Percentiles rank a stretch among this genome's conserved stretches.
Conservation (phyloP, 1,139 yeast species). For the Taphrina confusa region DNA sequence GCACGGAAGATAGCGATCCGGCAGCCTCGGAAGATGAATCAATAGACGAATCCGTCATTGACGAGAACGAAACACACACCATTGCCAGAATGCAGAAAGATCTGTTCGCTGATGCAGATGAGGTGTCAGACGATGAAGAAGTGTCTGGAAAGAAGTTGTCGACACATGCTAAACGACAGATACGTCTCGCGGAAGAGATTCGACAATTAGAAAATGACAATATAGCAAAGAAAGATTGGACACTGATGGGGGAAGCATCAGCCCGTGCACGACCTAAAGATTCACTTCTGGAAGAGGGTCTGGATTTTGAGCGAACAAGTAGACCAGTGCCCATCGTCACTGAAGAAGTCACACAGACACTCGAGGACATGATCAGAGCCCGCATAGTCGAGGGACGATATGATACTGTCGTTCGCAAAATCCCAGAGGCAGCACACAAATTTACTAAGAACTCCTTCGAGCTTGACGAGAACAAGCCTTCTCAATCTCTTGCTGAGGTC, state of each 20-base stretch:
- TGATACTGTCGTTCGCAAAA: constrained; percentile 79
- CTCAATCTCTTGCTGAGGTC: constrained; percentile 84
- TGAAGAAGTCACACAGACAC: constrained; percentile 75
- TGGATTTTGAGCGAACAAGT: constrained; percentile 72
- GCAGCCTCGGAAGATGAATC: constrained; percentile 47
- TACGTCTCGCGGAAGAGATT: constrained; percentile 72
- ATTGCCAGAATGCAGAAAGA: constrained; percentile 60
- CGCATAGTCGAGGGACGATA: constrained; percentile 73
- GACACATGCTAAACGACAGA: constrained; percentile 71
- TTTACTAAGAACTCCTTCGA: constrained; percentile 53
- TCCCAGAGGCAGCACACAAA: constrained; percentile 65
- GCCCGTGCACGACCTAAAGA: constrained; percentile 81
- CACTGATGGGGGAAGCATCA: constrained; percentile 86
- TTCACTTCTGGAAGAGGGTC: constrained; percentile 67
- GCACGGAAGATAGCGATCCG: constrained; percentile 43
- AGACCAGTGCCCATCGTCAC: constrained; percentile 93
- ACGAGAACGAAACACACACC: constrained; percentile 55
- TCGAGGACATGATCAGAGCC: constrained; percentile 84
- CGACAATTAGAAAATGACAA: constrained; percentile 78
- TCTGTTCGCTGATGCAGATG: constrained; percentile 55
- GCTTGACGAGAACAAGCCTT: constrained; percentile 79
- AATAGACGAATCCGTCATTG: constrained; percentile 47
- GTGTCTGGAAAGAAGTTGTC: constrained; percentile 43
- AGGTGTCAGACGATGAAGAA: constrained; percentile 44
- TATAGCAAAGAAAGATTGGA: constrained; percentile 89